These are phyloP conservation scores for Craspedostauros australis DNA, from an alignment of 108 stramenopile genomes.

Conservation along the genomic window DNA sequence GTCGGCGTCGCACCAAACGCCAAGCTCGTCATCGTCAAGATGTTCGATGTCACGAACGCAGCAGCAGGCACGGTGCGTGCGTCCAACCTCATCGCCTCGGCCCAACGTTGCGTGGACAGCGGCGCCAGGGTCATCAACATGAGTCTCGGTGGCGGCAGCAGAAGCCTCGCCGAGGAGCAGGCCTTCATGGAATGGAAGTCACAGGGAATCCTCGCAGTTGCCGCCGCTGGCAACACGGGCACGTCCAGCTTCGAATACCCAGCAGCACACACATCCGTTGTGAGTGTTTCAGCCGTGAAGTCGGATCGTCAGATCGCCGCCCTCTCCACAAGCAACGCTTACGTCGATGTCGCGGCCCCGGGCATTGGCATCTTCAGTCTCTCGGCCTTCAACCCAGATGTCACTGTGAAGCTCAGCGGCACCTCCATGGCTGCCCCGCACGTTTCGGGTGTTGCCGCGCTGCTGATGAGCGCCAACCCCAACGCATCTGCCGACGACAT, in stretches of 20 bases:
- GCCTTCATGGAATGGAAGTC: constrained; percentile 16
- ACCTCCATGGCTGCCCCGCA: constrained; percentile 65
- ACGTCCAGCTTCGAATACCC: constrained; percentile 31
- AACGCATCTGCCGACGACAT: constrained; percentile 40
- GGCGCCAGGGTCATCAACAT: constrained; percentile 50
- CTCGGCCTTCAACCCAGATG: constrained; percentile 1
- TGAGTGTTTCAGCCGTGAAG: constrained; percentile 33
- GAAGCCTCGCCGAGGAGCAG: constrained; percentile 1
- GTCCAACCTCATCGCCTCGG: constrained; percentile 26
- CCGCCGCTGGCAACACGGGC: constrained; percentile 57
- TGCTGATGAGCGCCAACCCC: constrained; percentile 40
- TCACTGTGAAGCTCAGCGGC: constrained; percentile 13
- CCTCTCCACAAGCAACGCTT: constrained; percentile 22
- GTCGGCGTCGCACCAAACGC: constrained; percentile 32
- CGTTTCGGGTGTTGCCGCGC: constrained; percentile 65
- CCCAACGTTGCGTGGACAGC: constrained; percentile 28
- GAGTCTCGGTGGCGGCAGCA: constrained; percentile 30
- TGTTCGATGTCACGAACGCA: no score
- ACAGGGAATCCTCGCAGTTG: constrained; percentile 44
- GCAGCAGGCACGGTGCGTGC: no score
- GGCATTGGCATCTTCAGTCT: constrained; percentile 28
- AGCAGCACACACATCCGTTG: constrained; percentile 34
- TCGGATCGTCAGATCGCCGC: not conserved
- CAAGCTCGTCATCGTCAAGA: constrained; percentile 30
- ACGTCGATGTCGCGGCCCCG: constrained; percentile 52